phyloP scores from a whole-genome alignment of 2,329 filamentous ascomycete genomes.

The Dactylellina leptospora region DNA sequence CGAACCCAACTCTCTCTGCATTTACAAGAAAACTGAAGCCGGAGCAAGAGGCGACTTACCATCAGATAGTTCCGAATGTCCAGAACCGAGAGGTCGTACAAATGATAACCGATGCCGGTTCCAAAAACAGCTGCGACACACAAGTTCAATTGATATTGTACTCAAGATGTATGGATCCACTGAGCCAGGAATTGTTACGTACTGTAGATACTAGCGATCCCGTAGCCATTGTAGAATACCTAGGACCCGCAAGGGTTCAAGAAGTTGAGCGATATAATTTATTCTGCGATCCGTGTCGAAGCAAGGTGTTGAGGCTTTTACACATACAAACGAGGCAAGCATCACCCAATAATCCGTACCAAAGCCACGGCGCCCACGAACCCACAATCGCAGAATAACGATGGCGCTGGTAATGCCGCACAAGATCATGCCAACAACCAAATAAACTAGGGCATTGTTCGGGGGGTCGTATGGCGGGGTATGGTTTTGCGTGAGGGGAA shows the following conservation, averaged over 20 bases:
- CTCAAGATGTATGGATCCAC: neutral
- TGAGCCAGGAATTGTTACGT: neutral
- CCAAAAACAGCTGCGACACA: slow-evolving; percentile 19
- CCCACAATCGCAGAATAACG: slow-evolving; percentile 24
- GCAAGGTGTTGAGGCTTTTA: neutral
- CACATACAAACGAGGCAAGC: slow-evolving; percentile 31
- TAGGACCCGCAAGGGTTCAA: neutral
- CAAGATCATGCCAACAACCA: slow-evolving; percentile 14
- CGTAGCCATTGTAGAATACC: slow-evolving; percentile 5
- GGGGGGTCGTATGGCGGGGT: slow-evolving; percentile 15
- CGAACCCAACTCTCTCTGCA: no score
- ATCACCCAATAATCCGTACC: slow-evolving; percentile 37
- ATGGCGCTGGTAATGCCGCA: slow-evolving; percentile 4
- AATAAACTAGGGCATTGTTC: slow-evolving; percentile 19
- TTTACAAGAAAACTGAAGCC: no score
- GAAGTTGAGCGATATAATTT: neutral
- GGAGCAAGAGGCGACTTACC: neutral
- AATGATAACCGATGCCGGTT: slow-evolving; percentile 20
- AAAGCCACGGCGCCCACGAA: slow-evolving; percentile 12
- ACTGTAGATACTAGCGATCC: neutral
- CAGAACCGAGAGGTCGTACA: slow-evolving; percentile 15
- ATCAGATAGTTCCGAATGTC: slow-evolving; percentile 8
- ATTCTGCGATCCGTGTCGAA: neutral
- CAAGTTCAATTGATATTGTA: neutral
- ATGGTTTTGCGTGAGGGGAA: slow-evolving; percentile 6